A percentile compares a stretch with the other conserved stretches of the same genome.
These are phyloP conservation scores for Fragilariopsis cylindrus DNA, from an alignment of 108 stramenopile genomes.

Conservation along the genomic window DNA sequence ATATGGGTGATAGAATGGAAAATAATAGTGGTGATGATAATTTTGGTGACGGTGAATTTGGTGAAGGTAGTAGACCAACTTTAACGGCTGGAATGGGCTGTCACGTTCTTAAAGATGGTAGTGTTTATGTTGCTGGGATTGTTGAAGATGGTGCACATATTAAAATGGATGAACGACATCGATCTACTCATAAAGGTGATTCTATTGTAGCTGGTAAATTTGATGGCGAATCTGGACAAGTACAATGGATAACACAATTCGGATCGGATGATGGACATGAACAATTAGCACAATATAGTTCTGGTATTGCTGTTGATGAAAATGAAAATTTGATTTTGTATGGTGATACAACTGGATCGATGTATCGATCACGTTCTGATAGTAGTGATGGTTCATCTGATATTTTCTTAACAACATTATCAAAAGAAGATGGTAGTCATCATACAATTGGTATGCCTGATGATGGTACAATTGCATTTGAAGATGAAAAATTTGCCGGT, in stretches of 20 bases:
- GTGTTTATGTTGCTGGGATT: conserved; percentile 25
- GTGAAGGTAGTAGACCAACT: neutral
- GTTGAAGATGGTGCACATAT: conserved; percentile 27
- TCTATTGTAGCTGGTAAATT: conserved; percentile 17
- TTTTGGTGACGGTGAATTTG: no score
- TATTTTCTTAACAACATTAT: conserved; percentile 16
- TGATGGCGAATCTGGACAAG: conserved; percentile 15
- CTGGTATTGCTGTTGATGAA: conserved; percentile 24
- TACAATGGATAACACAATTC: conserved; percentile 41
- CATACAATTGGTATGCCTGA: neutral
- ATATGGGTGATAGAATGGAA: no score
- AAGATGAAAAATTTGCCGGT: neutral
- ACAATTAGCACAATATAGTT: conserved; percentile 19
- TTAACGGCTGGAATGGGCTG: conserved; percentile 9
- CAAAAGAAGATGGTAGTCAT: conserved; percentile 5
- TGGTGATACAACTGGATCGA: conserved; percentile 43
- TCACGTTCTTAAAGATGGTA: conserved; percentile 13
- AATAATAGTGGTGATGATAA: no score
- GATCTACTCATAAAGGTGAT: conserved; percentile 1
- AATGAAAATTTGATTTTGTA: conserved; percentile 38
- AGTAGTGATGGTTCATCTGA: conserved; percentile 4
- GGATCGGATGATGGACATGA: conserved; percentile 36
- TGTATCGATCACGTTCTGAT: conserved; percentile 26
- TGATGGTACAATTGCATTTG: neutral
- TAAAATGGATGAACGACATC: neutral